These are phyloP conservation scores for Thelonectria olida DNA, from an alignment of 2,329 filamentous ascomycete species.

Conservation along the genomic window DNA sequence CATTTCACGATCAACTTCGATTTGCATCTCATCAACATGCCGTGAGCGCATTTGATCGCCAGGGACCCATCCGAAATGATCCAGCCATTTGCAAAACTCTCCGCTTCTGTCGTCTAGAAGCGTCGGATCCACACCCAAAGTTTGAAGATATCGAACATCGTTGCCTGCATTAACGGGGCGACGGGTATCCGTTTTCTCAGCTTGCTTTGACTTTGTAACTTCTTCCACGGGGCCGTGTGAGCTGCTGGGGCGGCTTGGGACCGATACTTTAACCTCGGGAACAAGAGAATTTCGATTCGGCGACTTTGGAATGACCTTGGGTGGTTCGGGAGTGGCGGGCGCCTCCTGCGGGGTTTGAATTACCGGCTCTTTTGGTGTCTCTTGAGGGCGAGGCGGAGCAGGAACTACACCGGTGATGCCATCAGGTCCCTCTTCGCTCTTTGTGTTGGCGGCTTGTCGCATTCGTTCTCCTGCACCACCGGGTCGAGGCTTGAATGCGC, in stretches of 20 bases:
- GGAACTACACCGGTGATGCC: conserved; percentile 91
- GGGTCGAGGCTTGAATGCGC: conserved; percentile 82
- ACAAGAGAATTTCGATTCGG: conserved; percentile 50
- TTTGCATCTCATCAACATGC: conserved; percentile 81
- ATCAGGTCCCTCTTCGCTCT: conserved; percentile 76
- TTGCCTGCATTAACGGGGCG: conserved; percentile 75
- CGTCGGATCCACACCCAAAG: conserved; percentile 78
- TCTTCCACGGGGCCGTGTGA: conserved; percentile 51
- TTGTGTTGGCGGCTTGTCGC: conserved; percentile 65
- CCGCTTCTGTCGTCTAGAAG: conserved; percentile 80
- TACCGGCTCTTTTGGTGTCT: conserved; percentile 32
- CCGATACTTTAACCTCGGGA: conserved; percentile 68
- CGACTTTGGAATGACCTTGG: conserved; percentile 41
- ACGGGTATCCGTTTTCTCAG: conserved; percentile 53
- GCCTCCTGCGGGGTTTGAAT: not conserved
- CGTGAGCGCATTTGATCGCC: conserved; percentile 78
- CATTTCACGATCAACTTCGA: conserved; percentile 86
- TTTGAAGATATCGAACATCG: conserved; percentile 80
- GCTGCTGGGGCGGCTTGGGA: conserved; percentile 54
- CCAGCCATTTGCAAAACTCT: conserved; percentile 84
- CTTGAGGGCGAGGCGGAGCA: conserved; percentile 67
- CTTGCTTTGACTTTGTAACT: conserved; percentile 41
- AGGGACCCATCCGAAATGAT: conserved; percentile 88
- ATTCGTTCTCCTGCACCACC: conserved; percentile 88
- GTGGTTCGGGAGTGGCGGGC: conserved; percentile 11